Percentiles rank a stretch among this genome's conserved stretches.
Conservation (phyloP, 257 asterid species). For the Primulina tabacum region DNA sequence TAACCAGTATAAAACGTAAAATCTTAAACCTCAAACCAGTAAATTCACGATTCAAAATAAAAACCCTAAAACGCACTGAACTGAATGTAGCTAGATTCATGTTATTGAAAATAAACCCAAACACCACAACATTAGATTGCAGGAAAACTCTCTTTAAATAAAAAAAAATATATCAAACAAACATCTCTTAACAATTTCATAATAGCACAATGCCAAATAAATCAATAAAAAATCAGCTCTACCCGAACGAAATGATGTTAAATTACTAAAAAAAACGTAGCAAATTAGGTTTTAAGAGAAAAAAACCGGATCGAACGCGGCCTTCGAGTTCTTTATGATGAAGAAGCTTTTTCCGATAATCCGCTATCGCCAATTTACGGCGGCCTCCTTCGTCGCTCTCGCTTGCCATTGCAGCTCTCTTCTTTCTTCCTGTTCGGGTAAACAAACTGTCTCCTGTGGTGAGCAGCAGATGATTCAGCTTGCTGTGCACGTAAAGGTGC, state of each 20-base stretch:
- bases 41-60: constrained; percentile 7
- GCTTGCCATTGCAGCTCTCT: constrained; percentile 32
- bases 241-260: background rate
- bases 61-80: background rate
- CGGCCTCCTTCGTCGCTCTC: constrained; percentile 59
- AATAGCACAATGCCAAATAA: background rate
- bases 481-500: too few species aligned
- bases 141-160: constrained; percentile 1
- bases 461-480: too few species aligned
- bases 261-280: too few species aligned
- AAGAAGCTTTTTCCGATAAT: constrained; percentile 60
- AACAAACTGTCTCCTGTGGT: too few species aligned
- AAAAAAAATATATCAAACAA: too few species aligned
- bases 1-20: background rate
- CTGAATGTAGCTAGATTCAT: background rate
- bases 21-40: background rate
- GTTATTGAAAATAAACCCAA: background rate
- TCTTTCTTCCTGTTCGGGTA: background rate
- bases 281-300: constrained; percentile 33
- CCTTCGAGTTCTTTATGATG: constrained; percentile 66
- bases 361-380: constrained; percentile 47
- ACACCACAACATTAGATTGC: background rate
- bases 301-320: constrained; percentile 56
- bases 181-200: background rate
- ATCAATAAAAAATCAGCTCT: background rate